Evolutionary conservation across 495 filamentous ascomycete species (phyloP), one percentile per base, ranked within the genome.

Genomic region (Chaetomium tenue): DNA sequence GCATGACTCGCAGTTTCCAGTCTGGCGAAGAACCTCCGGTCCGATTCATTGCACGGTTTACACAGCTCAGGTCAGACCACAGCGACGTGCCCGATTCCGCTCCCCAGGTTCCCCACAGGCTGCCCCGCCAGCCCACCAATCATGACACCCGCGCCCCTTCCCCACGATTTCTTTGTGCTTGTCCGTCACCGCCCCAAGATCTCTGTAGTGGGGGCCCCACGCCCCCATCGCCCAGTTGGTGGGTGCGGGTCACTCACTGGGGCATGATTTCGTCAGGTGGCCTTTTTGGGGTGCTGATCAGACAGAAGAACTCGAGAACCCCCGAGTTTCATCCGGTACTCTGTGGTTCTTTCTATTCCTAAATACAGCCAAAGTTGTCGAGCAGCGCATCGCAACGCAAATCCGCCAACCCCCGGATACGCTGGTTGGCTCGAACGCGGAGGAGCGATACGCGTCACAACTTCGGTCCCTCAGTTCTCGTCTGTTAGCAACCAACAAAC

Each of bases 251-350:
- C 33, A 46, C 39, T 37, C 33, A 46, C 39, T 48, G 18, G 33
- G 51, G 25, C 20, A 15, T 40, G 39, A 57, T 56, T 37, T 67
- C 60, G 55, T 67, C 65, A 67, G 65, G 60, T 60, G 65, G 60
- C 56, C 65, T 55, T 58, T 54, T 52, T 54, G 4, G 6, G 28
- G 2, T 33, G 18, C 26, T 37, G 28, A 55, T 55, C 52, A 30
- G 28, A 30, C 30, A 16, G 9, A 42, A 40, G 37, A 25, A 8
- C 16, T 39, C 54, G 22, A 8, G 9, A 57, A 57, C 11, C 9
- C 12, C 54, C 33, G 16, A 55, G 54, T 20, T 8, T 42, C 33
- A 42, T 37, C 54, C 48, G 48, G 26, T 52, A 8, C 13, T 25
- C 23, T 52, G 8, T 26, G 5, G 33, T 54, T 11, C 18, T 13